Evolutionary conservation across 345 rosid genomes (phyloP).

Genomic region (Gossypium arboreum): DNA sequence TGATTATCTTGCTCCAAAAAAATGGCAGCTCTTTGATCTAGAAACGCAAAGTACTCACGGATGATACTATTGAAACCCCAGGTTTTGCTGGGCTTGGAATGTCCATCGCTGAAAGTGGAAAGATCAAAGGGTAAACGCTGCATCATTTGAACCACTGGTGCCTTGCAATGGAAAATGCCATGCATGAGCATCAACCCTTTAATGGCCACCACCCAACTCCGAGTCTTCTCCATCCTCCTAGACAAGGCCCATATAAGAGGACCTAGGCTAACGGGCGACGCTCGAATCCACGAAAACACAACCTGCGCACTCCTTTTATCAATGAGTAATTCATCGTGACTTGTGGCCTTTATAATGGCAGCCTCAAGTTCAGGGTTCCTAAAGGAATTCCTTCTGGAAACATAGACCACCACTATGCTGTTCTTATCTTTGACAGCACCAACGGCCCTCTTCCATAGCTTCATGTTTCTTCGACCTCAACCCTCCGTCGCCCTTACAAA

Average conservation of each 20-base stretch:
- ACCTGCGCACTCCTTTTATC: conserved; percentile 65
- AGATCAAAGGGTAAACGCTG: conserved; percentile 69
- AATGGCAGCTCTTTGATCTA: conserved; percentile 50
- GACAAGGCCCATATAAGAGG: conserved; percentile 50
- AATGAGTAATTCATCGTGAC: conserved; percentile 54
- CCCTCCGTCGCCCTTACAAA: neutral
- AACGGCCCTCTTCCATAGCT: conserved; percentile 63
- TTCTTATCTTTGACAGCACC: conserved; percentile 77
- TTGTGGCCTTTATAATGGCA: conserved; percentile 71
- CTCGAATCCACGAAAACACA: conserved; percentile 63
- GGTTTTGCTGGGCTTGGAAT: conserved; percentile 22
- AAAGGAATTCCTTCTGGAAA: conserved; percentile 32
- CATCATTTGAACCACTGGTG: conserved; percentile 36
- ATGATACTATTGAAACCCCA: conserved; percentile 58
- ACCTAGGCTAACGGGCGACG: conserved; percentile 53
- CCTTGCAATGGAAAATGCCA: conserved; percentile 67
- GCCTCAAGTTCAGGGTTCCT: conserved; percentile 57
- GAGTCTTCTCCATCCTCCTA: conserved; percentile 50
- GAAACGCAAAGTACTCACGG: conserved; percentile 61
- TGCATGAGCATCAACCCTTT: conserved; percentile 77
- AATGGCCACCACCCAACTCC: conserved; percentile 73
- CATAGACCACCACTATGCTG: conserved; percentile 42
- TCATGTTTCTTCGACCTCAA: conserved; percentile 25
- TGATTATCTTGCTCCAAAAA: neutral
- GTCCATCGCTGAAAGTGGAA: conserved; percentile 48